A percentile compares a stretch with the other conserved stretches of the same genome.
Evolutionary conservation across 2,329 filamentous ascomycete species (phyloP).

Genomic region (Zymoseptoria tritici): DNA sequence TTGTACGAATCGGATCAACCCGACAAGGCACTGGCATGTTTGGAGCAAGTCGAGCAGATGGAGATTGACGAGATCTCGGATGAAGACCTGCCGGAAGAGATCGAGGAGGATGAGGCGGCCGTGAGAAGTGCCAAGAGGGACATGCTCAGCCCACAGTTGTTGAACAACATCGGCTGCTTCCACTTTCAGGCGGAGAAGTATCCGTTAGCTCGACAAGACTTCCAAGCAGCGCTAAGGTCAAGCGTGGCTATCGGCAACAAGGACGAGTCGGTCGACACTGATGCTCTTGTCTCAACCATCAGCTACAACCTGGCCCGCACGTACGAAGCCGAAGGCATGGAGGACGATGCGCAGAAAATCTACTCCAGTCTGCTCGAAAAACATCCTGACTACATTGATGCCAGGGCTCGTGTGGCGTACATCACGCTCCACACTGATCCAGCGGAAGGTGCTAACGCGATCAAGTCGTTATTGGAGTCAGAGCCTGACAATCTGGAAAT

Average conservation of each 20-base stretch:
- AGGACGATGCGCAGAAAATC: constrained; percentile 76
- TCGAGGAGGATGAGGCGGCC: constrained; percentile 28
- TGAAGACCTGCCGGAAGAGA: constrained; percentile 52
- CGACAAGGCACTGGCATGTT: constrained; percentile 84
- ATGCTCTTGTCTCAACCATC: constrained; percentile 89
- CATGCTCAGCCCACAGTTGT: constrained; percentile 74
- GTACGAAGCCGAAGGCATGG: constrained; percentile 76
- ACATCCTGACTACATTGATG: constrained; percentile 85
- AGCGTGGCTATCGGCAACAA: constrained; percentile 74
- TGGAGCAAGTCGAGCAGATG: constrained; percentile 85
- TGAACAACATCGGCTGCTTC: constrained; percentile 98
- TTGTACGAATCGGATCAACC: constrained; percentile 81
- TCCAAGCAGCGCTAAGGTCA: constrained; percentile 83
- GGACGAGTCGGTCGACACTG: constrained; percentile 57
- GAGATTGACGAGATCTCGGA: constrained; percentile 72
- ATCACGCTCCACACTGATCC: constrained; percentile 76
- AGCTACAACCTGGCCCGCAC: constrained; percentile 93
- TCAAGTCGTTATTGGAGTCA: constrained; percentile 77
- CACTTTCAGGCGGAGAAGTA: constrained; percentile 82
- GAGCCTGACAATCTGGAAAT: constrained; percentile 84
- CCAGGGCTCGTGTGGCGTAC: constrained; percentile 79
- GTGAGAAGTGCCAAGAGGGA: constrained; percentile 55
- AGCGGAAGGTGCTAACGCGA: constrained; percentile 74
- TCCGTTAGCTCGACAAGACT: constrained; percentile 72
- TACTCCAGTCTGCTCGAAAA: constrained; percentile 80